phyloP scores from a whole-genome alignment of 371 early-diverging fungal genomes.

The Mortierella sp. region DNA sequence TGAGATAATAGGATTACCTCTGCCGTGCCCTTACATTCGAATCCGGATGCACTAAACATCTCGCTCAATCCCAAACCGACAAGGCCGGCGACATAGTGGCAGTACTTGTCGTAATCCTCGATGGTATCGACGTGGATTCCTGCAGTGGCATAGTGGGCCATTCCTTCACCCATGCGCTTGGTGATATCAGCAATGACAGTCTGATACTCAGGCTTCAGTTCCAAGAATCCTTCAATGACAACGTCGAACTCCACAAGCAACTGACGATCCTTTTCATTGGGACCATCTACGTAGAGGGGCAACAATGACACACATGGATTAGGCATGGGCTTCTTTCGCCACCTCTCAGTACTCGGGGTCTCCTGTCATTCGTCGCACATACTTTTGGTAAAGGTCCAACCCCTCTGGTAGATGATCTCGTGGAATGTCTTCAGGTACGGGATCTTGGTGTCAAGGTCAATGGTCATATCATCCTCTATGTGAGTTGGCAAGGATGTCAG shows the following conservation, averaged over 20 bases:
- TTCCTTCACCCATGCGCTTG: slow-evolving; percentile 91
- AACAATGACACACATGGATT: background rate
- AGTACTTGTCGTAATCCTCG: slow-evolving; percentile 94
- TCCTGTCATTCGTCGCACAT: slow-evolving; percentile 2
- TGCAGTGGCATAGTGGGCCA: slow-evolving; percentile 87
- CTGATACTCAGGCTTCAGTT: slow-evolving; percentile 80
- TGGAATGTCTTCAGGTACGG: slow-evolving; percentile 84
- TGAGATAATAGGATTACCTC: too few relatives aligned
- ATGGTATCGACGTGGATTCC: slow-evolving; percentile 76
- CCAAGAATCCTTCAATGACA: slow-evolving; percentile 90
- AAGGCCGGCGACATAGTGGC: slow-evolving; percentile 97
- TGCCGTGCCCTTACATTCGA: too few relatives aligned
- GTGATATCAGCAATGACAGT: slow-evolving; percentile 91
- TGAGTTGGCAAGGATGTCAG: too few relatives aligned
- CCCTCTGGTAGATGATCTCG: slow-evolving; percentile 77
- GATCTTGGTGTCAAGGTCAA: slow-evolving; percentile 79
- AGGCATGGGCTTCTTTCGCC: background rate
- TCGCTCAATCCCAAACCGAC: slow-evolving; percentile 94
- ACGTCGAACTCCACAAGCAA: slow-evolving; percentile 88
- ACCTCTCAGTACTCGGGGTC: background rate
- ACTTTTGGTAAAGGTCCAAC: slow-evolving; percentile 91
- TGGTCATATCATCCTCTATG: slow-evolving; percentile 98
- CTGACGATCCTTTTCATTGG: slow-evolving; percentile 93
- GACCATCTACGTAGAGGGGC: slow-evolving; percentile 72
- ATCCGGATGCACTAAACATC: slow-evolving; percentile 87